Percentiles rank a stretch among this genome's conserved stretches.
Evolutionary conservation across 768 basidiomycete species (phyloP).

Genomic region (Floccularia luteovirens): DNA sequence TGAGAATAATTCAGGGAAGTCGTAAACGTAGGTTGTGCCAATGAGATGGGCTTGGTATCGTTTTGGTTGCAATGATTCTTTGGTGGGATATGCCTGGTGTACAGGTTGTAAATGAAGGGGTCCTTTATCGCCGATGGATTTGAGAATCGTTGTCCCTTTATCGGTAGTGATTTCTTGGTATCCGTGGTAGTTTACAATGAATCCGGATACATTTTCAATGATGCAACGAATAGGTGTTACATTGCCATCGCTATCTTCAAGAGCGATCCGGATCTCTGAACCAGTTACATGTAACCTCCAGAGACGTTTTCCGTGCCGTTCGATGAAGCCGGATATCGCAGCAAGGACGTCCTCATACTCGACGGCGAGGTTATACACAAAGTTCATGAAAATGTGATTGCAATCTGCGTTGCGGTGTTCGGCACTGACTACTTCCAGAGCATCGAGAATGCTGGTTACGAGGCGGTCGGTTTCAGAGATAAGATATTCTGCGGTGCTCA

Average conservation of each 20-base stretch:
- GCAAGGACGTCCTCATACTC: constrained; percentile 95
- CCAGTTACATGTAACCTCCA: constrained; percentile 98
- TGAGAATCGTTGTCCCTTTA: constrained; percentile 90
- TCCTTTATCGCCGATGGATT: constrained; percentile 97
- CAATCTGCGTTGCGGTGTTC: constrained; percentile 90
- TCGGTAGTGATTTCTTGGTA: constrained; percentile 98
- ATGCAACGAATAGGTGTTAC: constrained; percentile 94
- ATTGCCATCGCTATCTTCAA: constrained; percentile 94
- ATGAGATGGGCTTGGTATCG: constrained; percentile 98
- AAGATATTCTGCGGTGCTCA: constrained; percentile 96
- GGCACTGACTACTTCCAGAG: constrained; percentile 88
- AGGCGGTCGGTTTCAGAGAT: constrained; percentile 98
- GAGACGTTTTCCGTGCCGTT: constrained; percentile 94
- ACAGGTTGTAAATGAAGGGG: constrained; percentile 95
- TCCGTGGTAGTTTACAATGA: constrained; percentile 96
- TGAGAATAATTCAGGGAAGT: constrained; percentile 98
- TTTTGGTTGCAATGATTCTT: constrained; percentile 96
- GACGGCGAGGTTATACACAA: constrained; percentile 93
- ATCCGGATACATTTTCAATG: constrained; percentile 98
- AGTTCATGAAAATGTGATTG: constrained; percentile 99
- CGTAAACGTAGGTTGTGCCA: constrained; percentile 98
- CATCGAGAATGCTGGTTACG: constrained; percentile 89
- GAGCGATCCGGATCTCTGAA: constrained; percentile 90
- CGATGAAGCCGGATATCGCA: constrained; percentile 98
- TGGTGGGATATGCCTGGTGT: constrained; percentile 89